phyloP scores from a whole-genome alignment of 2,329 filamentous ascomycete species.

The Ophiostoma tasmaniense region DNA sequence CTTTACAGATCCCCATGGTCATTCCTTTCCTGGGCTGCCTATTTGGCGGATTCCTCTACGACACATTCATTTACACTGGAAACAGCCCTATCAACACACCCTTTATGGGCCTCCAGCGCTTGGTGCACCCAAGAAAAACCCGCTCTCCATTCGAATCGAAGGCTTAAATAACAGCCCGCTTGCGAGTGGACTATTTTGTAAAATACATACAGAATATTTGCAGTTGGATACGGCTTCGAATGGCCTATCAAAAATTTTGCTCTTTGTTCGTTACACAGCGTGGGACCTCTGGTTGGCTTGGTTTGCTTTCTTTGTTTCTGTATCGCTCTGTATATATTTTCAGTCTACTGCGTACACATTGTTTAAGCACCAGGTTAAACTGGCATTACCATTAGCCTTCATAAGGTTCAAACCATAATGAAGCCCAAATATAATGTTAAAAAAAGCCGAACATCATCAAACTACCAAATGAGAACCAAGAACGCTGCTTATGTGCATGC shows the following conservation, averaged over 20 bases:
- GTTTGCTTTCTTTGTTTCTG: background rate
- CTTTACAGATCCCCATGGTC: constrained; percentile 57
- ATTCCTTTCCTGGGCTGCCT: constrained; percentile 57
- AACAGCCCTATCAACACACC: constrained; percentile 62
- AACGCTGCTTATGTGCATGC: too few relatives aligned
- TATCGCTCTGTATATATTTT: background rate
- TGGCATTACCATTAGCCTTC: background rate
- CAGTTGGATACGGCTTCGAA: background rate
- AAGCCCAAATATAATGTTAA: background rate
- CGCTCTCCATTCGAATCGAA: constrained; percentile 29
- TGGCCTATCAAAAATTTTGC: background rate
- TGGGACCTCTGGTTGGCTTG: background rate
- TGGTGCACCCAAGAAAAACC: constrained; percentile 30
- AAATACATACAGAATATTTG: background rate
- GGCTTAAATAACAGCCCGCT: constrained; percentile 9
- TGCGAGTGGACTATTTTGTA: background rate
- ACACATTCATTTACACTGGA: constrained; percentile 60
- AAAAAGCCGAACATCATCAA: background rate
- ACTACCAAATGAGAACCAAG: too few relatives aligned
- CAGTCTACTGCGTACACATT: background rate
- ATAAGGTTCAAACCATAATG: background rate
- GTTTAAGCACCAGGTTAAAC: background rate
- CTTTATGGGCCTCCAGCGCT: constrained; percentile 51
- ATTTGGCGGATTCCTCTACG: constrained; percentile 59
- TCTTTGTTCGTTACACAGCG: background rate